Evolutionary conservation across 179 eudicot genomes (phyloP).

Genomic region (Silene coronaria): DNA sequence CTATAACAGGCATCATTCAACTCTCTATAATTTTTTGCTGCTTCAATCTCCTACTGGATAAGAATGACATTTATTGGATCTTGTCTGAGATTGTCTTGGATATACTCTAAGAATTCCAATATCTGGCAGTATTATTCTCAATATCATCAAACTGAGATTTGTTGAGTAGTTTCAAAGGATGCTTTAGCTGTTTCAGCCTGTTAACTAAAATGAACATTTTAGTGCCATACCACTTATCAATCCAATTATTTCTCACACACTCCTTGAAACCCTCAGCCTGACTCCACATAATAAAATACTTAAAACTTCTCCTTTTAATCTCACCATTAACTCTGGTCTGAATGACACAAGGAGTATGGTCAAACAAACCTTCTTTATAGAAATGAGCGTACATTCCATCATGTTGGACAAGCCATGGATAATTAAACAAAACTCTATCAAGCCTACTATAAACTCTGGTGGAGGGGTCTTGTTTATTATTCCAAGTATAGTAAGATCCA

Average conservation of each 20-base stretch:
- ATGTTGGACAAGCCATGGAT: rapidly evolving
- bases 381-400: neutral
- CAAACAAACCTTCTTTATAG: neutral
- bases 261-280: too few species aligned
- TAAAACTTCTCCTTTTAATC: too few species aligned
- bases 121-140: too few species aligned
- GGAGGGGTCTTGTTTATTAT: too few species aligned
- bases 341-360: neutral
- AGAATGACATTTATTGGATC: neutral
- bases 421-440: neutral
- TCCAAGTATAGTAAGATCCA: neutral
- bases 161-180: too few species aligned
- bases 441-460: neutral
- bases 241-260: neutral
- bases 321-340: neutral
- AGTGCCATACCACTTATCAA: too few species aligned
- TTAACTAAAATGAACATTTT: too few species aligned
- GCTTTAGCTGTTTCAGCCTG: too few species aligned
- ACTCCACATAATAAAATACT: neutral
- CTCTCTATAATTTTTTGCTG: neutral
- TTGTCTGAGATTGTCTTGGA: too few species aligned
- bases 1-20: neutral
- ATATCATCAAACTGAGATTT: too few species aligned
- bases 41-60: neutral
- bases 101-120: too few species aligned